A percentile compares a stretch with the other conserved stretches of the same genome.
phyloP scores from a whole-genome alignment of 1,284 basidiomycete species.

The Meira nashicola region DNA sequence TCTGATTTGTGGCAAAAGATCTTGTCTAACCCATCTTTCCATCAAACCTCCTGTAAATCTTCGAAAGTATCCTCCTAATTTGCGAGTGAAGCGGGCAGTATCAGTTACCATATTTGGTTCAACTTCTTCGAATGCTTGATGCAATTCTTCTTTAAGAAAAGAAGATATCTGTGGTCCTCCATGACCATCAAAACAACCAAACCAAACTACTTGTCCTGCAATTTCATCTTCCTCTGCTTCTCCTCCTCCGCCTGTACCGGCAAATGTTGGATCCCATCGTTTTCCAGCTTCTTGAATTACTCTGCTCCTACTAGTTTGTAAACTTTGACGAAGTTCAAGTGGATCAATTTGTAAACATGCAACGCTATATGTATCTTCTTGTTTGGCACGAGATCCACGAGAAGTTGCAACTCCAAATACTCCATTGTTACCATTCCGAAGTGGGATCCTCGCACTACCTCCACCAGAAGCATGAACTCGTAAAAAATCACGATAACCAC shows the following conservation, averaged over 20 bases:
- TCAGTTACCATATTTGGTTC: conserved; percentile 41
- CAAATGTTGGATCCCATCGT: conserved; percentile 19
- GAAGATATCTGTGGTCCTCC: conserved; percentile 41
- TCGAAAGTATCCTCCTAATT: conserved; percentile 47
- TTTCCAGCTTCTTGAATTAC: conserved; percentile 19
- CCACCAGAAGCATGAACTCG: conserved; percentile 2
- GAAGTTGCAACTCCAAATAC: conserved; percentile 34
- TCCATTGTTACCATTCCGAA: conserved; percentile 1
- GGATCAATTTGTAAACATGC: conserved; percentile 40
- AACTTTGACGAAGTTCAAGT: conserved; percentile 29
- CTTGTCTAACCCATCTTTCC: conserved; percentile 42
- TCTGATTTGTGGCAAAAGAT: conserved; percentile 30
- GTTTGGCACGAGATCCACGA: conserved; percentile 40
- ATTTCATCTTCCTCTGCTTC: conserved; percentile 37
- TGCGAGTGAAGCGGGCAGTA: conserved; percentile 45
- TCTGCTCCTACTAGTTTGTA: conserved; percentile 17
- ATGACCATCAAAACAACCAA: conserved; percentile 48
- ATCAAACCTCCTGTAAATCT: conserved; percentile 42
- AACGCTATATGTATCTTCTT: conserved; percentile 46
- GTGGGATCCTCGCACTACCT: conserved; percentile 10
- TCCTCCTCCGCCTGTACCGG: conserved; percentile 27
- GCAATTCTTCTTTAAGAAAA: conserved; percentile 37
- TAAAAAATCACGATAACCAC: conserved; percentile 4
- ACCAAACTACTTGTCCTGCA: conserved; percentile 49
- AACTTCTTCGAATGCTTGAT: conserved; percentile 40